phyloP scores from a whole-genome alignment of 148 eudicot genomes.

The Polygonum aviculare region DNA sequence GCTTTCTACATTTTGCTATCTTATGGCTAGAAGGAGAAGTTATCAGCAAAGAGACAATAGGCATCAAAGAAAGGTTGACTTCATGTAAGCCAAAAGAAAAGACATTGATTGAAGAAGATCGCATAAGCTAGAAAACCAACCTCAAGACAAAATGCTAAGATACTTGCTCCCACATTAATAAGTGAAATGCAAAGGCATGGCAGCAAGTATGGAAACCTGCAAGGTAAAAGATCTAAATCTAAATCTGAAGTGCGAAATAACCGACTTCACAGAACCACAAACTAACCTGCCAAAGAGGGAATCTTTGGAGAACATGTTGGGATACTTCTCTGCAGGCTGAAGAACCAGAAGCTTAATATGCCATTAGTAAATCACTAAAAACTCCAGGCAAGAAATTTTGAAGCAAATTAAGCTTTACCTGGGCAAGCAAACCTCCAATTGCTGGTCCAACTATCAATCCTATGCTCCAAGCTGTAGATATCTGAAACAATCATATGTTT shows the following conservation, averaged over 20 bases:
- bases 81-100: background rate
- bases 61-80: background rate
- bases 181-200: constrained; percentile 71
- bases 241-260: background rate
- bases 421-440: constrained; percentile 91
- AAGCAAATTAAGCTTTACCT: constrained; percentile 32
- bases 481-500: constrained; percentile 23
- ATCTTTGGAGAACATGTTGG: constrained; percentile 42
- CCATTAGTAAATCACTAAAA: constrained; percentile 9
- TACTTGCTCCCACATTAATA: constrained; percentile 40
- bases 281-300: constrained; percentile 74
- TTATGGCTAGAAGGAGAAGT: too few relatives aligned
- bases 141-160: constrained; percentile 60
- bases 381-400: background rate
- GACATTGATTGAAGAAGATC: background rate
- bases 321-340: constrained; percentile 92
- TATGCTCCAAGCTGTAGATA: constrained; percentile 77
- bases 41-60: background rate
- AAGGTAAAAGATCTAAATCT: constrained; percentile 8
- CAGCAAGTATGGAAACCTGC: constrained; percentile 83
- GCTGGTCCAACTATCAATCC: constrained; percentile 91
- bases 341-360: background rate
- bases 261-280: background rate
- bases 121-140: constrained; percentile 27
- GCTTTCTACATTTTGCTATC: background rate